Percentiles rank a stretch among this genome's conserved stretches.
Evolutionary conservation across 176 grass and related monocot species (phyloP).

Genomic region (Tuctoria greenei): DNA sequence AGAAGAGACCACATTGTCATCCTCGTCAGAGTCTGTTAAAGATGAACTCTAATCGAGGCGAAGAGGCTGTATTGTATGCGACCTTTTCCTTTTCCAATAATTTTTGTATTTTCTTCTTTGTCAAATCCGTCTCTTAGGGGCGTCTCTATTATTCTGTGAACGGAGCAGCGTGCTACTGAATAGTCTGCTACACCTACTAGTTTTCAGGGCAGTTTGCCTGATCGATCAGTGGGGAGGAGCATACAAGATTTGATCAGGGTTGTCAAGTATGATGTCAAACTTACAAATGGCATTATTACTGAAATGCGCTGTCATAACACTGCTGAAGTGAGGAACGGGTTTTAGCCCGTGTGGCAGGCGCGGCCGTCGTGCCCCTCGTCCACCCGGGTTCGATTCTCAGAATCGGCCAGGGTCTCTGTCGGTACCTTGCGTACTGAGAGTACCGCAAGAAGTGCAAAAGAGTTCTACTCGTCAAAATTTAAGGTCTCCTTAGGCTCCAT

Average conservation of each 20-base stretch:
- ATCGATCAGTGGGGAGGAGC: not conserved
- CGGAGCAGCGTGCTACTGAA: not conserved
- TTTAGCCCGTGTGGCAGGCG: too few relatives aligned
- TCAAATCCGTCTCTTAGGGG: slow-evolving; percentile 5
- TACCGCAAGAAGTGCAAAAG: too few relatives aligned
- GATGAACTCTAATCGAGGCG: slow-evolving; percentile 72
- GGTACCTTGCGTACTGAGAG: too few relatives aligned
- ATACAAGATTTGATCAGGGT: not conserved
- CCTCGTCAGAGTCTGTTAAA: slow-evolving; percentile 36
- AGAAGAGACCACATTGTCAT: slow-evolving; percentile 19
- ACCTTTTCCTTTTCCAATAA: not conserved
- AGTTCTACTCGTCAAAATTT: too few relatives aligned
- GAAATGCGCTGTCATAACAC: not conserved
- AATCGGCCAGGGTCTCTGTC: too few relatives aligned
- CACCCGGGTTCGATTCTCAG: too few relatives aligned
- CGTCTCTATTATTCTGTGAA: not conserved
- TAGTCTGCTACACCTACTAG: not conserved
- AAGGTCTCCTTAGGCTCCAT: too few relatives aligned
- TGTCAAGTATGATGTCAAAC: not conserved
- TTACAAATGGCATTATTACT: not conserved
- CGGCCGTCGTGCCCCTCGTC: too few relatives aligned
- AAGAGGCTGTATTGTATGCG: slow-evolving; percentile 12
- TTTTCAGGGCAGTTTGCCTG: not conserved
- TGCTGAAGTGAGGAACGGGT: slow-evolving; percentile 13
- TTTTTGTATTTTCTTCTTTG: not conserved